Evolutionary conservation across 768 basidiomycete genomes (phyloP).

Genomic region (Leccinum fibrillosum): DNA sequence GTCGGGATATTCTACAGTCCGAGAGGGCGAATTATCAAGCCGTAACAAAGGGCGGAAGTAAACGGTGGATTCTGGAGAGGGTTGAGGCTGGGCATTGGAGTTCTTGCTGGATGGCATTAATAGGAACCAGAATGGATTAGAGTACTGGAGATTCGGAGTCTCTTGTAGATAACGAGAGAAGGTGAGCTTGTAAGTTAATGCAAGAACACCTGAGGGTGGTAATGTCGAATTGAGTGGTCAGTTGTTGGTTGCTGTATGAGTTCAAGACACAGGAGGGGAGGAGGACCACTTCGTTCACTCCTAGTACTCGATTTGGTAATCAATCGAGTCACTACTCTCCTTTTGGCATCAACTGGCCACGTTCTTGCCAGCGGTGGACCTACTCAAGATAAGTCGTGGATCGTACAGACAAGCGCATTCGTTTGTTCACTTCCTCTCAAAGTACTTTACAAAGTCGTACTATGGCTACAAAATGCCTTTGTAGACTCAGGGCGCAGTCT

Average conservation of each 20-base stretch:
- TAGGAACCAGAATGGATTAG: slow-evolving; percentile 14
- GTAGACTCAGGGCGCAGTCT: neutral
- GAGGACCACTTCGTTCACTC: neutral
- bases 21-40: slow-evolving; percentile 30
- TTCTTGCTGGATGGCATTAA: slow-evolving; percentile 32
- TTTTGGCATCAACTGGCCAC: slow-evolving; percentile 20
- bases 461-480: neutral
- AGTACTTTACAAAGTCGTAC: neutral
- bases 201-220: slow-evolving; percentile 24
- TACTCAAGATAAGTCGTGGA: too few species aligned
- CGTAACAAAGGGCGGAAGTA: slow-evolving; percentile 30
- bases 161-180: slow-evolving; percentile 19
- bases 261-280: slow-evolving; percentile 24
- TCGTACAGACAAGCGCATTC: too few species aligned
- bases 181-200: slow-evolving; percentile 32
- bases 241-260: slow-evolving; percentile 17
- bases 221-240: slow-evolving; percentile 5
- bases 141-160: slow-evolving; percentile 11
- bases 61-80: slow-evolving; percentile 16
- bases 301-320: slow-evolving; percentile 11
- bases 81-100: slow-evolving; percentile 22
- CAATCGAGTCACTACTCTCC: slow-evolving; percentile 22
- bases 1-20: slow-evolving; percentile 12
- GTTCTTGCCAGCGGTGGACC: neutral
- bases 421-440: too few species aligned